Percentiles rank a stretch among this genome's conserved stretches.
phyloP scores from a whole-genome alignment of 192 early-diverging fungal species.

The Linnemannia zychae region DNA sequence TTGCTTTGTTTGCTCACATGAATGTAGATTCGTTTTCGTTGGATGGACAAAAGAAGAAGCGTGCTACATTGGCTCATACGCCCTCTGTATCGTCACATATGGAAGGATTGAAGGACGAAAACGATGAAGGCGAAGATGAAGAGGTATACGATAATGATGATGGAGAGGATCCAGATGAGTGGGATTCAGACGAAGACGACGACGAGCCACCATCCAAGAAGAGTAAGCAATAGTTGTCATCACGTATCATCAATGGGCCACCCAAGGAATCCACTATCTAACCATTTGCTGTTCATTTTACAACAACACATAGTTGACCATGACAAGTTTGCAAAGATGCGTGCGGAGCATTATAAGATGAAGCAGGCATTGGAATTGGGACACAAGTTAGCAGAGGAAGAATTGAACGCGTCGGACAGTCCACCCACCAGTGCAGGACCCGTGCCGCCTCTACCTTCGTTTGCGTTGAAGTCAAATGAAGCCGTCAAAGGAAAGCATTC shows the following conservation, averaged over 20 bases:
- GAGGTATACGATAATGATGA: constrained; percentile 57
- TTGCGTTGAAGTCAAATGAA: constrained; percentile 23
- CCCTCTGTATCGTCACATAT: constrained; percentile 61
- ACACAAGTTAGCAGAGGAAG: constrained; percentile 66
- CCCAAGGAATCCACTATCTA: background rate
- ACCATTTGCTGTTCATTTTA: background rate
- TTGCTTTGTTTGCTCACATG: background rate
- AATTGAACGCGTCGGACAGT: constrained; percentile 37
- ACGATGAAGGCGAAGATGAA: constrained; percentile 22
- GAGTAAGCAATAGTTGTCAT: constrained; percentile 6
- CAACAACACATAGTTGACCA: constrained; percentile 65
- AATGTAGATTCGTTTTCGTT: constrained; percentile 33
- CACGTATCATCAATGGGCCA: background rate
- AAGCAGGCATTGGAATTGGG: constrained; percentile 73
- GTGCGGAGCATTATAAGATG: constrained; percentile 94
- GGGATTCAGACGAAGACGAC: constrained; percentile 69
- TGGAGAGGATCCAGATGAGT: constrained; percentile 69
- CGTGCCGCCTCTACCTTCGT: constrained; percentile 36
- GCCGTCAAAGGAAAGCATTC: background rate
- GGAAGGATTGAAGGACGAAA: constrained; percentile 46
- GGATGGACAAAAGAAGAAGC: constrained; percentile 40
- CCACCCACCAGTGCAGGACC: constrained; percentile 2
- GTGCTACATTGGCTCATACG: constrained; percentile 58
- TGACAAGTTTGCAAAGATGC: constrained; percentile 80
- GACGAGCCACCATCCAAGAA: constrained; percentile 55